Conservation (phyloP, 352 stramenopile species). For the Hyaloperonospora brassicae region DNA sequence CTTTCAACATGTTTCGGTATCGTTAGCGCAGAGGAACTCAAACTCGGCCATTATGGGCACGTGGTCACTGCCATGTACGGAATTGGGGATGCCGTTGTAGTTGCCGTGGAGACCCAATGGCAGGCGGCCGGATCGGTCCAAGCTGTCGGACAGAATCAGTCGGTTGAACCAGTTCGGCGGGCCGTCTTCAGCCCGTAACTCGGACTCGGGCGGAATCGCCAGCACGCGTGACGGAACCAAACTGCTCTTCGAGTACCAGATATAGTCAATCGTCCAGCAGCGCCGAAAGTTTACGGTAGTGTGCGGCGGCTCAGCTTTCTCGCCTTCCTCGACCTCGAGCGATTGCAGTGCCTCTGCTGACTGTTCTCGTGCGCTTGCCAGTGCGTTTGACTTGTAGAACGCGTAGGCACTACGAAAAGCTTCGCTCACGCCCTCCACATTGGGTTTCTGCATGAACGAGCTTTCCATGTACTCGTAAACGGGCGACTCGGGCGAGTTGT, state of each 20-base stretch:
- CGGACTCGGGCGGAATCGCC: constrained; percentile 63
- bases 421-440: constrained; percentile 60
- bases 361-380: constrained; percentile 26
- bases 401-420: constrained; percentile 67
- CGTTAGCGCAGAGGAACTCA: constrained; percentile 46
- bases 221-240: constrained; percentile 57
- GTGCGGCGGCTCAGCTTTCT: constrained; percentile 67
- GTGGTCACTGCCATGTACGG: constrained; percentile 76
- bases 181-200: constrained; percentile 63
- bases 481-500: constrained; percentile 77
- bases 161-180: constrained; percentile 73
- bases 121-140: constrained; percentile 51
- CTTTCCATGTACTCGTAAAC: constrained; percentile 86
- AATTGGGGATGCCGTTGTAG: constrained; percentile 86
- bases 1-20: constrained; percentile 18
- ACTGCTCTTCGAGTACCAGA: constrained; percentile 73
- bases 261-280: constrained; percentile 87
- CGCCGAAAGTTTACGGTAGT: constrained; percentile 82
- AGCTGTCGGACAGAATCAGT: constrained; percentile 59
- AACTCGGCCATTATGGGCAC: constrained; percentile 83
- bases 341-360: constrained; percentile 19
- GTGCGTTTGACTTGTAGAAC: constrained; percentile 51
- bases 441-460: constrained; percentile 81
- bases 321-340: constrained; percentile 29
- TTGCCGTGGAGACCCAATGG: constrained; percentile 63